Base-by-base conservation (phyloP, 2,329 filamentous ascomycete species). In the Anthostomella pinea region DNA sequence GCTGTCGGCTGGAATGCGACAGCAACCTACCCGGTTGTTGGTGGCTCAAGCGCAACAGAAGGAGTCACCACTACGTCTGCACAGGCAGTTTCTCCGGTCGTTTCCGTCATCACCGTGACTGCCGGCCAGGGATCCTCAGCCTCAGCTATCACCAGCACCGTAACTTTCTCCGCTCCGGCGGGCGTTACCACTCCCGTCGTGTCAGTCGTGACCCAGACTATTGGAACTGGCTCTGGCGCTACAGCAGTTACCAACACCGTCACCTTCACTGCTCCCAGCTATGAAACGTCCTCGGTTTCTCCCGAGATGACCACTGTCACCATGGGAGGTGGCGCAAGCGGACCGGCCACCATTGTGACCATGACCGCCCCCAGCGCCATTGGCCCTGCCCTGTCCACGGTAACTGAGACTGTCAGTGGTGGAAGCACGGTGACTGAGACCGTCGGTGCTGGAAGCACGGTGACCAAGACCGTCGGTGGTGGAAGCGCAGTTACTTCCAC, bases 391-490 rank as follows among this genome's bases (percentile, higher is more conserved):
- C 16, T 20, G 30, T 8, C 7, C 28, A 15, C 9, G 8, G 25
- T 23, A 14, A 23, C 30, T 2, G 8, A 33, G 8, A 33, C 18
- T 17, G 19, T 33, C 19, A 15, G 15, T n/a, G 23, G 9, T 20
- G 31, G 22, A 21, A 13, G 4, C 30, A 39, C 43, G 23, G 27
- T 38, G 22, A 44, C 40, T 19, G 32, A 41, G 21, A 35, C 38
- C 33, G 33, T 27, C 26, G 38, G 30, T 15, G 38, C 33, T 33
- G 35, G 36, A 22, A 27, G 33, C n/a, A 42, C 39, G 23, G 15
- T 45, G 16, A 46, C 45, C 11, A 20, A 38, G 39, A 38, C 48
- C 11, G 37, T 50, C 38, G 43, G 44, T 37, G 43, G 46, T 21
- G 37, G 25, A 11, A 26, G 19, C n/a, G 33, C 24, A 13, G 31